Conservation (phyloP, 495 filamentous ascomycete genomes). For the Tuber calosporum region DNA sequence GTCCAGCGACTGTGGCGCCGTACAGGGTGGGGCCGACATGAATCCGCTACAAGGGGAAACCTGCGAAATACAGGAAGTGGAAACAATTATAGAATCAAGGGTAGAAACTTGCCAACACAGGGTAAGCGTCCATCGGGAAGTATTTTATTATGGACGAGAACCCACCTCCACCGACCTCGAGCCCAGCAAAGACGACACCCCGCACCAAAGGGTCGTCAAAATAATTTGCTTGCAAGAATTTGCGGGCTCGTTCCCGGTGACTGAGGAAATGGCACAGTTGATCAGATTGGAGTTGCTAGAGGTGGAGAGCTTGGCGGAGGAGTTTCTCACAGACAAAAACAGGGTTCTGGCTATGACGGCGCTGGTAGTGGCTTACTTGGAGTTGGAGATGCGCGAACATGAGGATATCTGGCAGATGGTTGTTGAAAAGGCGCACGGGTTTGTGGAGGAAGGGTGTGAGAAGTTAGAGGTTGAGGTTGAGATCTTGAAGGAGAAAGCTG, state of each 20-base stretch:
- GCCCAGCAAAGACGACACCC: neutral
- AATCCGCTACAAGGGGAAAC: no score
- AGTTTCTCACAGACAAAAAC: neutral
- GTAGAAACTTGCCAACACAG: no score
- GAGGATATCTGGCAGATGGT: slow-evolving; percentile 54
- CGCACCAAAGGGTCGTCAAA: slow-evolving; percentile 18
- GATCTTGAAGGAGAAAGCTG: neutral
- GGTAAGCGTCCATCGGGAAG: no score
- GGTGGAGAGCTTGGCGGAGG: slow-evolving; percentile 12
- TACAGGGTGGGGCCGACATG: no score
- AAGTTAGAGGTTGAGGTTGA: neutral
- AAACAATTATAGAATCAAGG: no score
- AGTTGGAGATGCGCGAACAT: slow-evolving; percentile 43
- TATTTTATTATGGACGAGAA: no score
- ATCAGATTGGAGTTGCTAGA: slow-evolving; percentile 20
- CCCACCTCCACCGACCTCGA: neutral
- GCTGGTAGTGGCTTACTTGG: slow-evolving; percentile 49
- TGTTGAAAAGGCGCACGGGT: slow-evolving; percentile 48
- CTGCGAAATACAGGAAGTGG: no score
- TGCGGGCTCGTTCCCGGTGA: no score
- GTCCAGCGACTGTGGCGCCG: no score
- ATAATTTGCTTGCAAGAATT: slow-evolving; percentile 49
- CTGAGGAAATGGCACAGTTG: slow-evolving; percentile 39
- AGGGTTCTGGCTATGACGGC: slow-evolving; percentile 46
- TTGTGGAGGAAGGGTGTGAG: slow-evolving; percentile 39